Base-by-base conservation (phyloP, 2,329 filamentous ascomycete genomes). In the Cadophora sp. region DNA sequence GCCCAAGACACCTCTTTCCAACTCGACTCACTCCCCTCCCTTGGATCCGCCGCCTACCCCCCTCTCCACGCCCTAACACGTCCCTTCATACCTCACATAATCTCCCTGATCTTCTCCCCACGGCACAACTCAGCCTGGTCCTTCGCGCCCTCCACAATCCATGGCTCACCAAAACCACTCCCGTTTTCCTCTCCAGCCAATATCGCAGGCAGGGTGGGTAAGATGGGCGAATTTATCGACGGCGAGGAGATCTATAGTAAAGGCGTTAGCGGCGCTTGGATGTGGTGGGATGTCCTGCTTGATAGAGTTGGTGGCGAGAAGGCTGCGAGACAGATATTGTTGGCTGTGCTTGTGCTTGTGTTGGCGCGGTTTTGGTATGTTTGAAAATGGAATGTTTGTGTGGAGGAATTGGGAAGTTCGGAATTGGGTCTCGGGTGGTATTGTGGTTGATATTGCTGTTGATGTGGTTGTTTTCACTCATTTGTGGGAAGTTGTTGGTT, bases 81-180 rank as follows among this genome's bases (percentile, higher is more conserved):
- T 78, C 75, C 81, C 67, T 80, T 90, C 59, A 88, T 87, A 0
- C 89, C 88, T 30, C 80, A 83, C 77, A 86, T 85, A 76, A 84
- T 90, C 76, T 85, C 90, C 71, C 82, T 90, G 71, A 91, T 91
- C 83, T 89, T 91, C 80, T 85, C 89, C 68, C 85, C 85, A 36
- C 85, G 88, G 20, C 83, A 91, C 64, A 88, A 81, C 43, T 82
- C 85, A 62, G 86, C 85, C 67, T 91, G 89, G 89, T 80, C 85
- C 69, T 78, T 90, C 79, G 84, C 84, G 76, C 91, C 88, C 7
- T 82, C 91, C 68, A 89, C 90, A 82, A 83, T 80, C 77, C 90
- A 90, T 82, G 86, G 88, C 81, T 86, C 87, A 67, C 85, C 85
- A 27, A 83, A 82, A 58, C 16, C 59, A 16, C 33, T 39, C 11